A percentile compares a stretch with the other conserved stretches of the same genome.
These are phyloP conservation scores for Lachnellula hyalina DNA, from an alignment of 2,329 filamentous ascomycete species.

Conservation along the genomic window DNA sequence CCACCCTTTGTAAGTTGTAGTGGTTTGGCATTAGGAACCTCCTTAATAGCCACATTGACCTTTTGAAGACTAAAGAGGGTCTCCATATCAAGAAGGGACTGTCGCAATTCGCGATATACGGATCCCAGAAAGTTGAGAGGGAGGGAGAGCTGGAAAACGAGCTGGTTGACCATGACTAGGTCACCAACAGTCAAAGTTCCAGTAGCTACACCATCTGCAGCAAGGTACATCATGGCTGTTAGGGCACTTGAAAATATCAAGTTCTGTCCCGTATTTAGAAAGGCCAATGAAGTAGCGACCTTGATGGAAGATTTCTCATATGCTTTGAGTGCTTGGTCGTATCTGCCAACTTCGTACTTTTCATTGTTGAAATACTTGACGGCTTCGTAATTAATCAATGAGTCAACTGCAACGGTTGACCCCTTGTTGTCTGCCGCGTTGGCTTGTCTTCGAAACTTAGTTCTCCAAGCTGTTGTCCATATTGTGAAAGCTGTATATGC, in stretches of 20 bases:
- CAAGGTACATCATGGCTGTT: constrained; percentile 97
- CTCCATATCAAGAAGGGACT: constrained; percentile 96
- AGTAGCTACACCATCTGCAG: constrained; percentile 78
- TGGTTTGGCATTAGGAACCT: constrained; percentile 67
- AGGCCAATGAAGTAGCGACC: constrained; percentile 85
- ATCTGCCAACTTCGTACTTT: constrained; percentile 84
- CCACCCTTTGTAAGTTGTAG: constrained; percentile 71
- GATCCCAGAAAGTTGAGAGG: constrained; percentile 97
- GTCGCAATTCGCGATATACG: constrained; percentile 90
- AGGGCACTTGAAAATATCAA: constrained; percentile 93
- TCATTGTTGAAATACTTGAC: constrained; percentile 99
- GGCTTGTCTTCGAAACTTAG: constrained; percentile 89
- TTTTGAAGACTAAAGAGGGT: constrained; percentile 97
- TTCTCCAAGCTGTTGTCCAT: constrained; percentile 92
- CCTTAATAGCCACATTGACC: constrained; percentile 82
- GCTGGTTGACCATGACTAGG: constrained; percentile 97
- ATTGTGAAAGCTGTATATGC: constrained; percentile 97
- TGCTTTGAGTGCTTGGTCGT: constrained; percentile 76
- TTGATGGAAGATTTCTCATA: constrained; percentile 97
- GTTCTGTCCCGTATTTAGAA: constrained; percentile 93
- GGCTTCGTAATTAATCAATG: constrained; percentile 96
- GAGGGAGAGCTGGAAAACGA: constrained; percentile 95
- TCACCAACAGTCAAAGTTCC: constrained; percentile 87
- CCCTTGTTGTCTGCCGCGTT: constrained; percentile 96
- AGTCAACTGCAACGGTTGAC: constrained; percentile 92